Evolutionary conservation across 2,329 filamentous ascomycete species (phyloP), one percentile per base, ranked within the genome.

Genomic region (Ophiostoma pallidulum): DNA sequence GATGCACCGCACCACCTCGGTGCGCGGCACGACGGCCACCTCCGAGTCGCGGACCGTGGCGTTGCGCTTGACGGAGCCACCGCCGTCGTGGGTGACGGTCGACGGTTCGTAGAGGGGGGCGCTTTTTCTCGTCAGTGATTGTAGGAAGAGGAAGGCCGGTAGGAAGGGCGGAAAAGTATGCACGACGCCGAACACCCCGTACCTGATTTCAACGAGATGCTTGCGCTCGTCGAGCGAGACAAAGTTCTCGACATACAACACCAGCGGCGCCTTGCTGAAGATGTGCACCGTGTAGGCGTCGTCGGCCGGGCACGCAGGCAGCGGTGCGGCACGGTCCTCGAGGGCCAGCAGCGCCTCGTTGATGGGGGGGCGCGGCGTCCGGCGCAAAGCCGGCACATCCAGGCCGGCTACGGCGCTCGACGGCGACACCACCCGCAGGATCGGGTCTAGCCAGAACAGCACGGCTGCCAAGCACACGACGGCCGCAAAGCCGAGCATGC

Each of bases 221-320:
- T 54, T 51, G 41, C 68, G 65, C 57, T 78, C 74, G 4, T 59
- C 60, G 8, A 54, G 51, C 13, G 62, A 66, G 45, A 78, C 53
- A 53, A 78, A 78, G 16, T 68, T 63, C 59, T 76, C 72, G 12
- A 78, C 60, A 51, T 78, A 78, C 4, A 78, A 56, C 3, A 78
- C 71, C 32, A 78, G 57, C 18, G 75, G 74, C 47, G 69, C 69
- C 46, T 68, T 66, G 38, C 66, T 73, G 48, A 72, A 58, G 20
- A 77, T 63, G 47, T 73, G 70, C 36, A 72, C 66, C 1, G 63
- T 60, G 56, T 75, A 74, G 2, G 62, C 53, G 49, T 74, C 53
- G 49, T 74, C 66, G 2, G 61, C 56, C 0, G 59, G 56, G 46
- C 71, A 75, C 35, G 58, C 53, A 7, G 48, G 49, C 10, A 10